Base-by-base conservation (phyloP, 805 yeast species). In the Candida sphagnicola region DNA sequence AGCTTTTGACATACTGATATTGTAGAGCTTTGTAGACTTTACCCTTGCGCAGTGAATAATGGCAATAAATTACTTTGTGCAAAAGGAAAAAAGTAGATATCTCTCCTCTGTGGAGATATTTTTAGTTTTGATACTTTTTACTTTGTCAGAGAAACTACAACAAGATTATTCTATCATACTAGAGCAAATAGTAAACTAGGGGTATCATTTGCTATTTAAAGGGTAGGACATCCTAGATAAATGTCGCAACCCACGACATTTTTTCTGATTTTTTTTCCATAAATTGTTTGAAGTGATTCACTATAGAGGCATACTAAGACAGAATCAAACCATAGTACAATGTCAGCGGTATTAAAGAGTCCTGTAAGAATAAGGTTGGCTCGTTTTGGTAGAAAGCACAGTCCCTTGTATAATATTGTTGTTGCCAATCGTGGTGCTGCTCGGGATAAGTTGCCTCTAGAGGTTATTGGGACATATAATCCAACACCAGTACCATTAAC, bases 381-480 rank as follows among this genome's bases (percentile, higher is more conserved):
- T 35, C 74, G 97, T 46, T 89, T 91, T 65, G 99, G 99, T 25
- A 79, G 97, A 60, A 82, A 74, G 50, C 82, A 83, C 59, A 81
- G 78, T 45, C 99, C 99, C 0, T 70, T 85, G 3, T 93, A 88
- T 69, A 93, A 93, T 62, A 89, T 93, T 38, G 96, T 91, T 11
- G 96, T 91, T 11, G 78, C 95, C 4, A 79, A 82, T 46, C 76
- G 79, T 39, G 67, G 72, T 42, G 72, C 80, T n/a, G 93, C 88
- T n/a, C 74, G 95, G 49, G 89, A 87, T 60, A 80, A 79, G 39
- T 75, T 85, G 49, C 99, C 99, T 10, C 81, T 93, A 33, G 99
- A 93, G 62, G 99, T 93, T 8, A 64, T 93, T 45, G 99, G 99
- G 21, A 88, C 96, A 1, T 93, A 88, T 58, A 80, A 88, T 54